These are phyloP conservation scores for Papiliotrema flavescens DNA, from an alignment of 1,284 basidiomycete species.

Conservation along the genomic window DNA sequence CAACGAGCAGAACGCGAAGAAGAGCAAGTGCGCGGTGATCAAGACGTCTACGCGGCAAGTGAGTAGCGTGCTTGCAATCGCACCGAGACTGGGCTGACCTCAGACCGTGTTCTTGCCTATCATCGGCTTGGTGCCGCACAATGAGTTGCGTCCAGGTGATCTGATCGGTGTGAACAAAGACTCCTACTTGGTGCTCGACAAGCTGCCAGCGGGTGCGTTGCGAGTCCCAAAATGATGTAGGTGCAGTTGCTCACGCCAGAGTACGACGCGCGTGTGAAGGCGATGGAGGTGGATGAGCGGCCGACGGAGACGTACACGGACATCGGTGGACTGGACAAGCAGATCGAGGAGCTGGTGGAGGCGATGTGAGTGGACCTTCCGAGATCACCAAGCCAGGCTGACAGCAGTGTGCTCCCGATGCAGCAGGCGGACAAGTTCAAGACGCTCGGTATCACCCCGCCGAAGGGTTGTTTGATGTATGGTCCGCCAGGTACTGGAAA, in stretches of 20 bases:
- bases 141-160: constrained; percentile 84
- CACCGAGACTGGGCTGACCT: constrained; percentile 2
- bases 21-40: constrained; percentile 97
- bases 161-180: constrained; percentile 99
- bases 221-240: no score
- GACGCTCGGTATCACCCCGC: constrained; percentile 72
- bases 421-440: constrained; percentile 78
- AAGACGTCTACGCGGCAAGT: constrained; percentile 93
- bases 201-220: constrained; percentile 56
- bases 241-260: constrained; percentile 51
- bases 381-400: constrained; percentile 1
- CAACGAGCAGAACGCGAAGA: constrained; percentile 88
- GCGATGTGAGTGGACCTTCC: constrained; percentile 55
- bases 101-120: constrained; percentile 95
- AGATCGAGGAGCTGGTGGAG: constrained; percentile 76
- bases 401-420: constrained; percentile 63
- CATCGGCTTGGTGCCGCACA: constrained; percentile 91
- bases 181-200: constrained; percentile 96
- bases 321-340: constrained; percentile 75
- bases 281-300: constrained; percentile 88
- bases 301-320: constrained; percentile 76
- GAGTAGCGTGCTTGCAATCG: constrained; percentile 7
- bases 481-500: constrained; percentile 75
- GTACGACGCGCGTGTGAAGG: constrained; percentile 74
- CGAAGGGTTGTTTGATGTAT: constrained; percentile 76